Base-by-base conservation (phyloP, 208 protist species). In the Trypanosoma scelopori region DNA sequence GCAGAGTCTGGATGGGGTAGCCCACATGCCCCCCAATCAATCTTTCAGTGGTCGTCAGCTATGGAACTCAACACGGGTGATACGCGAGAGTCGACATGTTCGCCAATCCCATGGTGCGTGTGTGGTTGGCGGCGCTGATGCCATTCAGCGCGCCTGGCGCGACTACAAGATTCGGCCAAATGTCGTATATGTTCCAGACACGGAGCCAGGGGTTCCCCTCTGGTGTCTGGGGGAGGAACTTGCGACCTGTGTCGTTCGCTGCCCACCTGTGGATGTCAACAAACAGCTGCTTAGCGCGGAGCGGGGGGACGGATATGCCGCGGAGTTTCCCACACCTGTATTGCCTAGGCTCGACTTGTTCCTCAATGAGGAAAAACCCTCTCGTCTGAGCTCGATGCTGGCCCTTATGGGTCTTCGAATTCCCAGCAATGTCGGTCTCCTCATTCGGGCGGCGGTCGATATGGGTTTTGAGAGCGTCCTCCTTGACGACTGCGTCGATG, bases 331-430 rank as follows among this genome's bases (percentile, higher is more conserved):
- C 23, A 48, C 27, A 25, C 67, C 67, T 16, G 18, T 39, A 0
- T 48, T 28, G 7, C 53, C 52, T 12, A 46, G 22, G 18, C 18
- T 69, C 16, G 69, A 68, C 20, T 13, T 25, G 9, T 69, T 69
- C 45, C n/a, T 71, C 13, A 65, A 59, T n/a, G 65, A 55, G 41
- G 28, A 51, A 12, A 77, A 71, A 47, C 23, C 23, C 7, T 39
- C 46, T 59, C 60, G 55, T 20, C 70, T 91, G 35, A 5, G 47
- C 0, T 83, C 83, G 25, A 89, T 91, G 84, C 52, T 91, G 15
- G 85, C 91, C 37, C 69, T 95, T 7, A 78, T 90, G 13, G 85
- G 89, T 16, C 72, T 95, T 43, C 83, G 85, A 66, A 91, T 95
- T 63, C 89, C 89, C 1, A 92, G 89, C 62, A 95, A 95, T 65